A percentile compares a stretch with the other conserved stretches of the same genome.
Evolutionary conservation across 345 rosid genomes (phyloP).

Genomic region (Eucalyptus microcorys): DNA sequence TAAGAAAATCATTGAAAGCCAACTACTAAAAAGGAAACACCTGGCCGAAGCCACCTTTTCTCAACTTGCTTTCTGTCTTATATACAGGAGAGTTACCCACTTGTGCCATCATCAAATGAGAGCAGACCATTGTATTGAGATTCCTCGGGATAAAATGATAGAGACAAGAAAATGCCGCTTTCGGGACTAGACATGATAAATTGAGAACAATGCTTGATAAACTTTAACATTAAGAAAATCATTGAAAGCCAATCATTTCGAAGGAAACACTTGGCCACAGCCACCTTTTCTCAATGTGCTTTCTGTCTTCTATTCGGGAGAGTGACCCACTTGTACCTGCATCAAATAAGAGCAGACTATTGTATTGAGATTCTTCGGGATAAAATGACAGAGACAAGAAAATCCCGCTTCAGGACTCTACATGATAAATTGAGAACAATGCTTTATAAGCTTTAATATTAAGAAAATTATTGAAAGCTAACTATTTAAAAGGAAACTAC

Average conservation of each 20-base stretch:
- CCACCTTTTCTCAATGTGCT: slow-evolving; percentile 95
- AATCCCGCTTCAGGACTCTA: not conserved
- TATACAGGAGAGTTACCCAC: too few species aligned
- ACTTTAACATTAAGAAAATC: not conserved
- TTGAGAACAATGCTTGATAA: not conserved
- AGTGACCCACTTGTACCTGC: slow-evolving; percentile 89
- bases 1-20: not conserved
- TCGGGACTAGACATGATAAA: not conserved
- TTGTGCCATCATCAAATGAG: too few species aligned
- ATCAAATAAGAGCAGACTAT: not conserved
- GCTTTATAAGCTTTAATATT: not conserved
- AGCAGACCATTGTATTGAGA: too few species aligned
- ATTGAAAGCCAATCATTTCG: not conserved
- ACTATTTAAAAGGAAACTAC: not conserved
- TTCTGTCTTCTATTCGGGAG: slow-evolving; percentile 70
- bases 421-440: not conserved
- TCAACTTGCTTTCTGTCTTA: slow-evolving; percentile 63
- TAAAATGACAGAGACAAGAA: not conserved
- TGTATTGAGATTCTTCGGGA: not conserved
- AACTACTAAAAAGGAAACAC: slow-evolving; percentile 12
- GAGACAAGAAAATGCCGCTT: not conserved
- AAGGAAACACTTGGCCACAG: slow-evolving; percentile 45
- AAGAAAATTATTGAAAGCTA: too few species aligned
- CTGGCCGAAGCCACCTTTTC: slow-evolving; percentile 98
- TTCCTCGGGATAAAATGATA: too few species aligned